These are phyloP conservation scores for Paracorniculantispora psalliotae DNA, from an alignment of 2,329 filamentous ascomycete genomes.

Conservation along the genomic window DNA sequence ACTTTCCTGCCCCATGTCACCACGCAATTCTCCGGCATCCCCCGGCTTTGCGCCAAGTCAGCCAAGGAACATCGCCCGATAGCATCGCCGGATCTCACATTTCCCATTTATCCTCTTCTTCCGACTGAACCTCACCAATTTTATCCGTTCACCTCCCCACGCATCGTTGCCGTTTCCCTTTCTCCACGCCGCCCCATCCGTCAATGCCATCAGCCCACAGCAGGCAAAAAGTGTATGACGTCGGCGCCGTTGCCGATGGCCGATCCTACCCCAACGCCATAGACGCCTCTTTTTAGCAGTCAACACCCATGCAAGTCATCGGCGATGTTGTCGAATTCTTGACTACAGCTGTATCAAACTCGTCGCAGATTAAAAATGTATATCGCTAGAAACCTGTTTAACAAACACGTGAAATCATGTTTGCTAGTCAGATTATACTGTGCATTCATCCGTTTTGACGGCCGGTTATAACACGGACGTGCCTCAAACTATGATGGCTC, in stretches of 20 bases:
- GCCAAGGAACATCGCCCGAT: too few species aligned
- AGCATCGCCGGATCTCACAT: too few species aligned
- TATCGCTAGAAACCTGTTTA: too few species aligned
- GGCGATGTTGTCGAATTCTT: not conserved
- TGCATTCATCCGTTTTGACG: not conserved
- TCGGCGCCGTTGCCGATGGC: not conserved
- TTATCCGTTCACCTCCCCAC: too few species aligned
- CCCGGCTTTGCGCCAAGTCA: too few species aligned
- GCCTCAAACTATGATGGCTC: not conserved
- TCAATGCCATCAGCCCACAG: not conserved
- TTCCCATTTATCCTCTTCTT: too few species aligned
- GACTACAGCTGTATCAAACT: not conserved
- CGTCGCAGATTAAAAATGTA: not conserved
- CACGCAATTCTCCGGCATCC: too few species aligned
- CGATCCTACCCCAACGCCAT: not conserved
- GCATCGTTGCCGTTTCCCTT: too few species aligned
- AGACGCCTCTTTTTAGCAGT: not conserved
- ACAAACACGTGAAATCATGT: too few species aligned
- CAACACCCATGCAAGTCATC: not conserved
- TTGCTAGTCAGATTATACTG: too few species aligned
- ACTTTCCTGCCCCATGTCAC: too few species aligned
- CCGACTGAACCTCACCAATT: too few species aligned
- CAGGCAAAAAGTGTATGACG: constrained; percentile 2
- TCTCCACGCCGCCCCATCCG: not conserved
- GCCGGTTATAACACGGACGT: not conserved